These are phyloP conservation scores for Ceriops tagal DNA, from an alignment of 345 rosid species.

Conservation along the genomic window DNA sequence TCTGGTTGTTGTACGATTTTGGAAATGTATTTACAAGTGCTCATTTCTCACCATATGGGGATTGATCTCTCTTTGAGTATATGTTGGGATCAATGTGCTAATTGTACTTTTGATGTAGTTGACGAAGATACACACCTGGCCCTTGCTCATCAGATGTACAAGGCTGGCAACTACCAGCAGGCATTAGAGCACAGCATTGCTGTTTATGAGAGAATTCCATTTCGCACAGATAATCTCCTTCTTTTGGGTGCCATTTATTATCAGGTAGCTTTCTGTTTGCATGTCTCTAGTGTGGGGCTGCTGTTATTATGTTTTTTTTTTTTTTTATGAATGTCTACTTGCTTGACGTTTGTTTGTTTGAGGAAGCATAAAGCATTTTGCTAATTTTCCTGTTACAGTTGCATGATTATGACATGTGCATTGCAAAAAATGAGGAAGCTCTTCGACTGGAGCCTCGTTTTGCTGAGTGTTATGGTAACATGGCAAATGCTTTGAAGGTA, in stretches of 20 bases:
- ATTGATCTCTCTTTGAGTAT: too few species aligned
- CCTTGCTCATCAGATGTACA: slow-evolving; percentile 83
- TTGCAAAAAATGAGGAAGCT: slow-evolving; percentile 91
- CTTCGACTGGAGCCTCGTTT: slow-evolving; percentile 83
- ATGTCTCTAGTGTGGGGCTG: not conserved
- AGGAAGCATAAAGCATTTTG: not conserved
- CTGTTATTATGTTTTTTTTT: not conserved
- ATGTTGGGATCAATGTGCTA: not conserved
- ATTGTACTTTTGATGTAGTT: slow-evolving; percentile 32
- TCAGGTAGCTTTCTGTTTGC: slow-evolving; percentile 49
- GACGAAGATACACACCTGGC: slow-evolving; percentile 70
- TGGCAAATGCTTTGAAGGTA: slow-evolving; percentile 99
- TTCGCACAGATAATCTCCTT: slow-evolving; percentile 91
- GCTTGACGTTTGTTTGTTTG: not conserved
- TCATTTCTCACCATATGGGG: too few species aligned
- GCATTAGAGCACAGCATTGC: slow-evolving; percentile 77
- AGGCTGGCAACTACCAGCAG: slow-evolving; percentile 71
- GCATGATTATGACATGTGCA: slow-evolving; percentile 97
- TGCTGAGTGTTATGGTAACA: slow-evolving; percentile 99
- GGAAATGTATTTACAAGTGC: too few species aligned
- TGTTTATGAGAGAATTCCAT: slow-evolving; percentile 68
- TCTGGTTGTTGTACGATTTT: too few species aligned
- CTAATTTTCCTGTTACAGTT: slow-evolving; percentile 38
- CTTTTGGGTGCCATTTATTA: slow-evolving; percentile 92
- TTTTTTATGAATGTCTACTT: not conserved